These are phyloP conservation scores for Sclerotiophoma versabilis DNA, from an alignment of 2,329 filamentous ascomycete genomes.

Conservation along the genomic window DNA sequence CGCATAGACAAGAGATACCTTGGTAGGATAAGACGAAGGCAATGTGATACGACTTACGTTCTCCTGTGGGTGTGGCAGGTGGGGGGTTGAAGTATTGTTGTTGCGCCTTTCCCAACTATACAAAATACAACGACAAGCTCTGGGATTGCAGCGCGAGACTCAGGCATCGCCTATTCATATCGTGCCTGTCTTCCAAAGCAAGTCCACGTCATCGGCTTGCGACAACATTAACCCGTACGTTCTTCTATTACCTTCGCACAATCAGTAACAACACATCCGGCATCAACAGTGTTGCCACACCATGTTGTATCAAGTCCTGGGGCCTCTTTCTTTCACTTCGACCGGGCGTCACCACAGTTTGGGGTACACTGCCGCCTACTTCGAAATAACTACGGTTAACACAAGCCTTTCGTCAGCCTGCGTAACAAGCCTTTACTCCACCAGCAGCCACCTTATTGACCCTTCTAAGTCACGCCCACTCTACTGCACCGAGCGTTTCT, in stretches of 20 bases:
- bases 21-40: slow-evolving; percentile 9
- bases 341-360: background rate
- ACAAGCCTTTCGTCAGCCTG: background rate
- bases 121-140: too few relatives aligned
- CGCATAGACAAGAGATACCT: slow-evolving; percentile 18
- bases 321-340: slow-evolving; percentile 7
- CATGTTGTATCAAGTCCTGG: background rate
- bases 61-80: background rate
- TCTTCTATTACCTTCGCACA: too few relatives aligned
- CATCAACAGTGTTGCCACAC: background rate
- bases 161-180: too few relatives aligned
- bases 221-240: too few relatives aligned
- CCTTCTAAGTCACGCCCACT: background rate
- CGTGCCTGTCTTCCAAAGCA: background rate
- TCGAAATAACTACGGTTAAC: background rate
- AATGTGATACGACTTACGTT: slow-evolving; percentile 17
- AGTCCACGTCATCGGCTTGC: too few relatives aligned
- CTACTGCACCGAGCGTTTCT: background rate
- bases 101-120: too few relatives aligned
- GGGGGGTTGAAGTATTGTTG: background rate
- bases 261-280: too few relatives aligned
- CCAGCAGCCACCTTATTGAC: background rate
- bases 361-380: slow-evolving; percentile 1
- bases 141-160: background rate
- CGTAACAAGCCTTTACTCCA: too few relatives aligned